A percentile compares a stretch with the other conserved stretches of the same genome.
Conservation (phyloP, 140 eudicot species). For the Anethum foeniculum region DNA sequence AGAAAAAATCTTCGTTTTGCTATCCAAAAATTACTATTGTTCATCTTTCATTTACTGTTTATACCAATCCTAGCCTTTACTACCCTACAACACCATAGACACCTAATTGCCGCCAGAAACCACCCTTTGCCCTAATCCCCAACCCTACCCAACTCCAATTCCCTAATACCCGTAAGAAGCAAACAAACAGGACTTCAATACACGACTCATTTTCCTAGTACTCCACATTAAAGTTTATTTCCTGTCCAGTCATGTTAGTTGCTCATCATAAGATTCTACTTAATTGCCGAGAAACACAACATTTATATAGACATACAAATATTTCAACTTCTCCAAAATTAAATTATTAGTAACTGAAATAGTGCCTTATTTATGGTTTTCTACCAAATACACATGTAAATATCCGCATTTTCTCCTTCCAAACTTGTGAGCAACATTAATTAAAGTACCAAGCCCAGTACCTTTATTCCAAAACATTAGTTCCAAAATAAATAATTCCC, state of each 20-base stretch:
- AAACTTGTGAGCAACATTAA: background rate
- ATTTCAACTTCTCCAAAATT: background rate
- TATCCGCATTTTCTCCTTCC: background rate
- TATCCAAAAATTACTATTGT: too few species aligned
- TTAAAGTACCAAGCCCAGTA: background rate
- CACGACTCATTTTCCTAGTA: too few species aligned
- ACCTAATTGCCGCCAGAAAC: too few species aligned
- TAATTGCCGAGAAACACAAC: background rate
- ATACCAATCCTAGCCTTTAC: too few species aligned
- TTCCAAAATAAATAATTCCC: background rate
- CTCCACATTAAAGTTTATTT: background rate
- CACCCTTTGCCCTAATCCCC: too few species aligned
- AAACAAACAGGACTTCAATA: too few species aligned
- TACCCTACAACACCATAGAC: too few species aligned
- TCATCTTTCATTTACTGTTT: too few species aligned
- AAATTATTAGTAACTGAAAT: background rate
- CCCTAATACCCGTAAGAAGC: too few species aligned
- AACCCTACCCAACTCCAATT: too few species aligned
- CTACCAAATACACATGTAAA: background rate
- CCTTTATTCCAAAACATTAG: background rate
- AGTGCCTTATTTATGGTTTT: background rate
- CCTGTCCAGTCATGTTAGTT: background rate
- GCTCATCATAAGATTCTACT: background rate
- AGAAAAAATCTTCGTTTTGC: too few species aligned
- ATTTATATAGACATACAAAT: background rate